Conservation (phyloP, 2,329 filamentous ascomycete genomes). For the Ustilaginoidea virens region DNA sequence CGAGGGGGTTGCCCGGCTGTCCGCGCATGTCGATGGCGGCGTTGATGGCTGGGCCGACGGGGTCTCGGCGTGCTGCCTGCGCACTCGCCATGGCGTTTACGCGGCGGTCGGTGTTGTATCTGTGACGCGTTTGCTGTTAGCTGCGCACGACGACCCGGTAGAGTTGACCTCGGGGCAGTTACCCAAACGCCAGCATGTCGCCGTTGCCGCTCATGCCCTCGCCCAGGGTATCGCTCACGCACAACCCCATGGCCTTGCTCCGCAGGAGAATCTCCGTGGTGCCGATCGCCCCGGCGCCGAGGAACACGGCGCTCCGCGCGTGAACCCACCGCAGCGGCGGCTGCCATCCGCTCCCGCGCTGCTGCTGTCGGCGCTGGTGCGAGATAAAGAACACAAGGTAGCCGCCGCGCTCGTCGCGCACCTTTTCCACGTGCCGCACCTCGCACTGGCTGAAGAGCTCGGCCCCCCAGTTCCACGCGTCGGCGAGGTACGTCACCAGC, state of each 20-base stretch:
- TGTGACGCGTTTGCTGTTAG: too few species aligned
- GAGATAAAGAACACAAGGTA: conserved; percentile 51
- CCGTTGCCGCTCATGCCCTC: conserved; percentile 50
- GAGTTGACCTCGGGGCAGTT: too few species aligned
- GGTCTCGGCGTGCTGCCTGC: conserved; percentile 11
- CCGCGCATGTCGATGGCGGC: conserved; percentile 44
- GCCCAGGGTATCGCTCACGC: conserved; percentile 41
- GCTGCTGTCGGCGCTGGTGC: conserved; percentile 41
- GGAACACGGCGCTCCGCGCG: conserved; percentile 47
- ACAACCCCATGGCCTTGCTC: conserved; percentile 41
- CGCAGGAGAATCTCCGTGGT: conserved; percentile 51
- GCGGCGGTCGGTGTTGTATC: conserved; percentile 42
- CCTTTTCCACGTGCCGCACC: conserved; percentile 45
- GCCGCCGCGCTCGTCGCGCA: conserved; percentile 28
- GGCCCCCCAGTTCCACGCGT: conserved; percentile 58
- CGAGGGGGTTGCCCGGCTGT: conserved; percentile 32
- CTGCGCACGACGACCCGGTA: too few species aligned
- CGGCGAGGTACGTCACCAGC: conserved; percentile 49
- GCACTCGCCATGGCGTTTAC: conserved; percentile 39
- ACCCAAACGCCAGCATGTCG: conserved; percentile 49
- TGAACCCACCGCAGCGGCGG: conserved; percentile 53
- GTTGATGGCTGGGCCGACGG: conserved; percentile 46
- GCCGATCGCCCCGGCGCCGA: conserved; percentile 49
- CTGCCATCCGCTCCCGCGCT: conserved; percentile 34
- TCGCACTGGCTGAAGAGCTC: conserved; percentile 58